These are phyloP conservation scores for Neofusicoccum umdonicola DNA, from an alignment of 2,329 filamentous ascomycete species.

Conservation along the genomic window DNA sequence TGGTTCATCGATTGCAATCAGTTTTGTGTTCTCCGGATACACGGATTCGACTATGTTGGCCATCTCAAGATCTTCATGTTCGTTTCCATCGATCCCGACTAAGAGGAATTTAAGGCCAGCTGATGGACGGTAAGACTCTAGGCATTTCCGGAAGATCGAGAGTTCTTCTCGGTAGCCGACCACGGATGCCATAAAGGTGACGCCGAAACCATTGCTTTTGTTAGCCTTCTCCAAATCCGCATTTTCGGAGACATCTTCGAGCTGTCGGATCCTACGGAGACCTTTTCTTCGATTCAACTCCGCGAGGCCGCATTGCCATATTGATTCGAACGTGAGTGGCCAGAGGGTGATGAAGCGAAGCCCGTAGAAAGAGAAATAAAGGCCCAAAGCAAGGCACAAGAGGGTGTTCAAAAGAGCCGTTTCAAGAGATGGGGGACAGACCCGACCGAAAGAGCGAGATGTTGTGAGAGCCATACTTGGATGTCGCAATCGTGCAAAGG, in stretches of 20 bases:
- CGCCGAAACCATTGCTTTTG: not conserved
- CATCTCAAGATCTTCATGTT: constrained; percentile 31
- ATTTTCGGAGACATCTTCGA: too few relatives aligned
- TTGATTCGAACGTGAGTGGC: too few relatives aligned
- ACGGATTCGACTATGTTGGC: constrained; percentile 28
- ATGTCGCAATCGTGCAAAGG: too few relatives aligned
- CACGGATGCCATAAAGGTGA: constrained; percentile 27
- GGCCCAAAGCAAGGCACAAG: too few relatives aligned
- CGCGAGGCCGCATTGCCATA: not conserved
- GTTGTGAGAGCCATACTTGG: too few relatives aligned
- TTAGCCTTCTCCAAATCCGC: not conserved
- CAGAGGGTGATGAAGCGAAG: too few relatives aligned
- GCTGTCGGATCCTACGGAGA: too few relatives aligned
- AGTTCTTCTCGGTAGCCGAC: constrained; percentile 35
- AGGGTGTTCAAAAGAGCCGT: too few relatives aligned
- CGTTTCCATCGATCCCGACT: constrained; percentile 31
- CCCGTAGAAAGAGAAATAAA: too few relatives aligned
- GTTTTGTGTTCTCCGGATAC: constrained; percentile 22
- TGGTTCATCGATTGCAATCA: constrained; percentile 27
- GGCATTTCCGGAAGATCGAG: constrained; percentile 26
- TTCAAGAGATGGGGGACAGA: too few relatives aligned
- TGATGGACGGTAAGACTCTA: constrained; percentile 30
- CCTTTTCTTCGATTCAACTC: not conserved
- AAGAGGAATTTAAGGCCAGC: constrained; percentile 27
- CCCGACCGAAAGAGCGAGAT: too few relatives aligned